Evolutionary conservation across 805 yeast species (phyloP), one percentile per base, ranked within the genome.

Genomic region (Vanderwaltozyma polyspora): DNA sequence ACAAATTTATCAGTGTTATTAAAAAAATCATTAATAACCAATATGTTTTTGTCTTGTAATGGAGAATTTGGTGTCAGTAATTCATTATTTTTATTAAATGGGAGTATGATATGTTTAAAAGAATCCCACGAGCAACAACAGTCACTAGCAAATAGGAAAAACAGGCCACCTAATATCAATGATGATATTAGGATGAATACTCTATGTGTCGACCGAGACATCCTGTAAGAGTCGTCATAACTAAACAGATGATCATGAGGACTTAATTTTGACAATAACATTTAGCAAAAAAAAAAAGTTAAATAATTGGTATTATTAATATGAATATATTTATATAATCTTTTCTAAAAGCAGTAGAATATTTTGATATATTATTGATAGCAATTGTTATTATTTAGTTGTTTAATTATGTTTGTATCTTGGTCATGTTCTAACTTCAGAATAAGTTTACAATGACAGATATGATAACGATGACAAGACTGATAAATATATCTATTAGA

Each of bases 1-100:
- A 44, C 40, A 19, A 27, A 38, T 27, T 37, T 32, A 31, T 30
- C 42, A 28, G 28, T 34, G 9, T 40, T 39, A 16, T 41, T 41
- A 30, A 35, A 39, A 28, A 41, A 41, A 25, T 41, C 43, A 19
- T 34, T 32, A 15, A 41, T 39, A 3, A 38, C 34, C 4, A 41
- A 28, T 14, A 36, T 36, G 11, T 36, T 32, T 9, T 28, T 24
- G n/a, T 21, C 10, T 21, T 10, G 10, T 21, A 7, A 21, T 10
- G 10, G 23, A 10, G 10, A 21, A 21, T 21, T 21, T 10, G 10
- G 23, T 7, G 10, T 6, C 23, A 7, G 9, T 21, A 11, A 7
- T 23, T 23, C 25, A 23, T 7, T 23, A 21, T 23, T 23, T 7
- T 23, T 11, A 23, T 23, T 13, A 23, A 11, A 11, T 11, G n/a